Conservation (phyloP, 495 filamentous ascomycete species). For the Ascobolus immersus region DNA sequence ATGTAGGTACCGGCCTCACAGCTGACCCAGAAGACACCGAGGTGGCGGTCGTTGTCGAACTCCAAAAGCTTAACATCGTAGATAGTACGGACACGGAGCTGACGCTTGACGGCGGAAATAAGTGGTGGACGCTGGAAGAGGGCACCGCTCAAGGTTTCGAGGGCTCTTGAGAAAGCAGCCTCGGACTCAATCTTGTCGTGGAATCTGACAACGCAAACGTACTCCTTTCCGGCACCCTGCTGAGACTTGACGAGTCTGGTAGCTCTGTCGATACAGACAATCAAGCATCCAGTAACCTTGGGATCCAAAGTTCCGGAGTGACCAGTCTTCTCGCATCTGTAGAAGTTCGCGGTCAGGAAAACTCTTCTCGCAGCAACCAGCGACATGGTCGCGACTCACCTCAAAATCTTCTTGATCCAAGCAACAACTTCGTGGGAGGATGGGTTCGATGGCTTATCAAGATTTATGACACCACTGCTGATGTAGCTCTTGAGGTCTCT, state of each 20-base stretch:
- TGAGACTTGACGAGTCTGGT: slow-evolving; percentile 94
- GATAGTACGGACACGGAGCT: slow-evolving; percentile 88
- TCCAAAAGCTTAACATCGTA: slow-evolving; percentile 85
- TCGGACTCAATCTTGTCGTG: slow-evolving; percentile 85
- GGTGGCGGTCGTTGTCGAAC: slow-evolving; percentile 88
- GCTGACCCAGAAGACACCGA: slow-evolving; percentile 98
- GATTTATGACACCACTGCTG: slow-evolving; percentile 87
- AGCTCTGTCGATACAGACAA: slow-evolving; percentile 84
- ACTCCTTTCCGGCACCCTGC: slow-evolving; percentile 63
- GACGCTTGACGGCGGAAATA: slow-evolving; percentile 94
- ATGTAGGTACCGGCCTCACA: slow-evolving; percentile 98
- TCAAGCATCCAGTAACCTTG: slow-evolving; percentile 79
- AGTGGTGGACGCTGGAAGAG: slow-evolving; percentile 92
- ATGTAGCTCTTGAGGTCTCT: slow-evolving; percentile 90
- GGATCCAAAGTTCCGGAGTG: slow-evolving; percentile 95
- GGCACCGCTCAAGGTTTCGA: slow-evolving; percentile 84
- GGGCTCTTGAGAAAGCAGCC: slow-evolving; percentile 62
- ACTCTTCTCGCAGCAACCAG: neutral
- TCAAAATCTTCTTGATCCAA: slow-evolving; percentile 91
- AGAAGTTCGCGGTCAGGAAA: neutral
- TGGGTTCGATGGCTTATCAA: slow-evolving; percentile 94
- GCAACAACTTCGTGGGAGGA: slow-evolving; percentile 95
- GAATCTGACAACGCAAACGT: slow-evolving; percentile 64
- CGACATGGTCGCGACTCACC: slow-evolving; percentile 22
- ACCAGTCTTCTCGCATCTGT: slow-evolving; percentile 80